Evolutionary conservation across 371 early-diverging fungal genomes (phyloP), one percentile per base, ranked within the genome.

Genomic region (Lichtheimia ornata): DNA sequence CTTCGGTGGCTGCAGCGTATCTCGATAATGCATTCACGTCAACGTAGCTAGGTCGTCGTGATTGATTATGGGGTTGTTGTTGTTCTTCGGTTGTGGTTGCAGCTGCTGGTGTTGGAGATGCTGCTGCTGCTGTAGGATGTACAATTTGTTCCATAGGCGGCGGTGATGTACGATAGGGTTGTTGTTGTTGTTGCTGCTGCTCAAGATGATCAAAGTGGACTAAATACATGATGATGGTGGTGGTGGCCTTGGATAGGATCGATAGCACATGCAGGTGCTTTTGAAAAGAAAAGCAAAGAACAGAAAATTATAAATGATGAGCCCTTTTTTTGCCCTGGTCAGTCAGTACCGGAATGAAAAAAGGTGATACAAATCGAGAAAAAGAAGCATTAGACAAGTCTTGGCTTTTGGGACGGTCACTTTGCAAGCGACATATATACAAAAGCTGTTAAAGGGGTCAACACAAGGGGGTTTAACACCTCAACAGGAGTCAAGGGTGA

Each of bases 1-100:
- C 40, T 22, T 35, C 3, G 7, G 56, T 17, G 11, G 25, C 27
- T 25, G 40, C 57, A 12, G 25, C 42, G 15, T 56, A 56, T 9
- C 43, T 40, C 1, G 44, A n/a, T 24, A 56, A 25, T 20, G 25
- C 45, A 28, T 45, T 45, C 43, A 56, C 20, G 43, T 56, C 57
- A 27, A 56, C 43, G 11, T n/a, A 18, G 47, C 47, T 47, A n/a
- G 47, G 47, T 47, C 47, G 47, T 47, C 47, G 47, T 47, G 47
- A 22, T 7, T 35, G 35, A 35, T 35, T 35, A 11, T 35, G 5
- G 11, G 5, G 9, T 11, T 35, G 35, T 11, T 6, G 35, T 9
- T 35, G 35, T 35, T 35, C 35, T 35, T 35, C 35, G 1, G 35
- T 35, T 0, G 35, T 35, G 4, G 35, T 2, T 1, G 35, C 11